Conservation (phyloP, 1,139 yeast genomes). For the Candida albicans region DNA sequence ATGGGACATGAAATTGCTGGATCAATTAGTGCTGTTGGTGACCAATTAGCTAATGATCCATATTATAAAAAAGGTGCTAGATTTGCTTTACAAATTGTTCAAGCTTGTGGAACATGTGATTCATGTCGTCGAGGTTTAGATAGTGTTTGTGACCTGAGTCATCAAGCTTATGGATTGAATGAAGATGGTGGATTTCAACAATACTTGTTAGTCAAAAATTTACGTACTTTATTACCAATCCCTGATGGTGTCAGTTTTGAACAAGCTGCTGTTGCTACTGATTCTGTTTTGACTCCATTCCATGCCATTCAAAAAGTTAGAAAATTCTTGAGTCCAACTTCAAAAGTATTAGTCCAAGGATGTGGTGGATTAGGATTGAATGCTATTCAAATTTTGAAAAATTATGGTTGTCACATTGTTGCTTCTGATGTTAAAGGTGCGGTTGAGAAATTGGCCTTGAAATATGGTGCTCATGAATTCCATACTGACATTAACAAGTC, state of each 20-base stretch:
- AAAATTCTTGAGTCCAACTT: conserved; percentile 30
- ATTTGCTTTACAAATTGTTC: conserved; percentile 35
- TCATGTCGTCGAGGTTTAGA: conserved; percentile 46
- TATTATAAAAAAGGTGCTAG: conserved; percentile 37
- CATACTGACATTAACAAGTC: conserved; percentile 31
- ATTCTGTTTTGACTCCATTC: conserved; percentile 52
- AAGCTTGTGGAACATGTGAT: conserved; percentile 46
- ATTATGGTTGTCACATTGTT: conserved; percentile 42
- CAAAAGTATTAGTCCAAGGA: conserved; percentile 47
- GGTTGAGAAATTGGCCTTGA: conserved; percentile 27
- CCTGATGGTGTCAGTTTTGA: conserved; percentile 48
- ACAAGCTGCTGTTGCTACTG: conserved; percentile 50
- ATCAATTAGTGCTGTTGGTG: conserved; percentile 41
- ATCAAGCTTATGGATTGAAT: conserved; percentile 42
- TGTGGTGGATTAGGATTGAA: conserved; percentile 54
- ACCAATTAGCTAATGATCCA: conserved; percentile 24
- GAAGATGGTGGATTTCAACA: conserved; percentile 54
- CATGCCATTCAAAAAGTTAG: conserved; percentile 48
- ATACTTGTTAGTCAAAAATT: conserved; percentile 39
- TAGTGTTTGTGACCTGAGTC: conserved; percentile 30
- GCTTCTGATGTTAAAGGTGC: conserved; percentile 41
- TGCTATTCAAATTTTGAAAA: conserved; percentile 46
- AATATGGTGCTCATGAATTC: conserved; percentile 47
- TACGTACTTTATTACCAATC: conserved; percentile 40
- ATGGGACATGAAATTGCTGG: conserved; percentile 66